These are phyloP conservation scores for Rhynchospora pubera DNA, from an alignment of 176 grass and related monocot species.

Conservation along the genomic window DNA sequence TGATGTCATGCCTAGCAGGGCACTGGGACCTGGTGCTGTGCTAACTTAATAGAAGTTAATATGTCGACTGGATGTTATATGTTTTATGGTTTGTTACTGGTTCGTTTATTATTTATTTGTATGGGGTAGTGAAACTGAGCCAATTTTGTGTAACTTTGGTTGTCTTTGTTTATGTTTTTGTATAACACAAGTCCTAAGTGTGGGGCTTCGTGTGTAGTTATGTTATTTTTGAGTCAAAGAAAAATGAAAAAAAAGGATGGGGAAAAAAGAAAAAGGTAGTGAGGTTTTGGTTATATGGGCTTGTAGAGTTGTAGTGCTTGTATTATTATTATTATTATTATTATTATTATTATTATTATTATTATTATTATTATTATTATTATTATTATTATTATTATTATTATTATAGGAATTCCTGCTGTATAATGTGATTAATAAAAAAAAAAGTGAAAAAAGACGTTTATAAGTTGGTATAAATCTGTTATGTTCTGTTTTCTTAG, in stretches of 20 bases:
- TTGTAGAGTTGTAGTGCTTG: slow-evolving; percentile 15
- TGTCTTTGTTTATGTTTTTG: slow-evolving; percentile 13
- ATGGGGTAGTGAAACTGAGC: slow-evolving; percentile 8
- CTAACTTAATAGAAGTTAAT: slow-evolving; percentile 21
- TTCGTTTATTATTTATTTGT: slow-evolving; percentile 23
- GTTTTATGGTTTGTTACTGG: slow-evolving; percentile 14
- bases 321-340: too few species aligned
- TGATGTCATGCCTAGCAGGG: slow-evolving; percentile 17
- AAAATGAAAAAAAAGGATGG: not conserved
- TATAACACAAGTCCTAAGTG: not conserved
- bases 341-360: slow-evolving; percentile 11
- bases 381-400: too few species aligned
- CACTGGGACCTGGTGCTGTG: not conserved
- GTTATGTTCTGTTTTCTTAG: not conserved
- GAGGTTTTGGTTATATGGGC: slow-evolving; percentile 4
- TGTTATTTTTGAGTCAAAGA: not conserved
- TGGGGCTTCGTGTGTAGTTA: slow-evolving; percentile 11
- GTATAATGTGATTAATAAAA: slow-evolving; percentile 2
- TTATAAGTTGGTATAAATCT: not conserved
- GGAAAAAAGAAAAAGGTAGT: not conserved
- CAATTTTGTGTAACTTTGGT: slow-evolving; percentile 17
- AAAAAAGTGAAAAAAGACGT: too few species aligned
- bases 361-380: too few species aligned
- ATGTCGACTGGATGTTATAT: slow-evolving; percentile 4
- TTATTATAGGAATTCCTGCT: not conserved